A percentile compares a stretch with the other conserved stretches of the same genome.
Conservation (phyloP, 1,139 yeast species). For the Sugiyamaella pinicola region DNA sequence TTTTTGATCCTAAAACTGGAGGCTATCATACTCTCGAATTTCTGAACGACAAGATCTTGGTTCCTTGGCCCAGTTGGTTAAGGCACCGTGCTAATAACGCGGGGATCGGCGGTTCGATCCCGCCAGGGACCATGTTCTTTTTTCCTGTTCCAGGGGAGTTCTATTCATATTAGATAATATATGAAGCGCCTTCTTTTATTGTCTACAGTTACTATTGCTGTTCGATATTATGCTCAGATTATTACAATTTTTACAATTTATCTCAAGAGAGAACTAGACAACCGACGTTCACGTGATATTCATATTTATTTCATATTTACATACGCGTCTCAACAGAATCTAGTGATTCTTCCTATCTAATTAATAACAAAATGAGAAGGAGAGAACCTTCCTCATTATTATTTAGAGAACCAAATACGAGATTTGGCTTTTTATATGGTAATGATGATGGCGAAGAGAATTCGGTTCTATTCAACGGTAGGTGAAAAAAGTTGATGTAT, state of each 20-base stretch:
- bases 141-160: neutral
- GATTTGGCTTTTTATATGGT: neutral
- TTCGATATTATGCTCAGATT: too few relatives aligned
- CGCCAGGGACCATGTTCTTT: constrained; percentile 15
- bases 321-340: neutral
- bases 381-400: constrained; percentile 1
- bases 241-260: too few relatives aligned
- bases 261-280: too few relatives aligned
- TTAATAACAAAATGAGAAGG: constrained; percentile 2
- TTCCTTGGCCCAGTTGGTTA: constrained; percentile 19
- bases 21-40: too few relatives aligned
- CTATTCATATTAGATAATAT: neutral
- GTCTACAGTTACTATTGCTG: too few relatives aligned
- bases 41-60: constrained; percentile 8
- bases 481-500: neutral
- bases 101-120: constrained; percentile 19
- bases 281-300: neutral
- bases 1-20: neutral
- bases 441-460: neutral
- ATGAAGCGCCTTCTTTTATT: too few relatives aligned
- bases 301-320: neutral
- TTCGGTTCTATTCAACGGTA: constrained; percentile 3
- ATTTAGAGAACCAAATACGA: neutral
- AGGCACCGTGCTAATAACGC: constrained; percentile 19
- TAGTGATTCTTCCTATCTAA: neutral